Evolutionary conservation across 768 basidiomycete genomes (phyloP).

Genomic region (Boletus patriciae): DNA sequence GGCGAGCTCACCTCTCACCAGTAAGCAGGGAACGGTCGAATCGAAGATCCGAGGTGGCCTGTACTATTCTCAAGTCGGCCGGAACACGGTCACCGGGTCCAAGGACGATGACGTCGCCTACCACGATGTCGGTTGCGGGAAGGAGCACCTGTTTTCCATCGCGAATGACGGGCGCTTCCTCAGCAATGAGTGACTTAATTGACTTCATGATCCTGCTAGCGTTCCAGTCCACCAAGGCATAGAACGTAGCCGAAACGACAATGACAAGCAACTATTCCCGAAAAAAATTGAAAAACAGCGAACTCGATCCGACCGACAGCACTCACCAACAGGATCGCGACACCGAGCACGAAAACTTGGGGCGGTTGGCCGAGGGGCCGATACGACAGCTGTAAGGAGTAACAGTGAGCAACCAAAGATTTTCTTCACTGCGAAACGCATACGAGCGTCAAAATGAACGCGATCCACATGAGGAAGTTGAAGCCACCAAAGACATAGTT

Average conservation of each 20-base stretch:
- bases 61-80: constrained; percentile 55
- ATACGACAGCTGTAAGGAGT: constrained; percentile 44
- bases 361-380: constrained; percentile 49
- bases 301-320: constrained; percentile 1
- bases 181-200: constrained; percentile 57
- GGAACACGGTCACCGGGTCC: constrained; percentile 56
- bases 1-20: constrained; percentile 38
- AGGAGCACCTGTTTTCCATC: constrained; percentile 47
- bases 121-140: constrained; percentile 53
- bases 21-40: constrained; percentile 54
- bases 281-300: constrained; percentile 13
- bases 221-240: constrained; percentile 50
- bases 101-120: constrained; percentile 53
- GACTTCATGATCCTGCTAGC: constrained; percentile 50
- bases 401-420: constrained; percentile 6
- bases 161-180: constrained; percentile 54
- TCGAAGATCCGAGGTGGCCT: constrained; percentile 48
- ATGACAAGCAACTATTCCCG: constrained; percentile 39
- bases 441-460: constrained; percentile 46
- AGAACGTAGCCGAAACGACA: constrained; percentile 42
- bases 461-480: constrained; percentile 54
- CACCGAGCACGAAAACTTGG: constrained; percentile 43
- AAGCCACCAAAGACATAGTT: constrained; percentile 58
- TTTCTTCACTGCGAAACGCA: not conserved
- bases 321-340: constrained; percentile 46